These are phyloP conservation scores for Cyphellophora attinorum DNA, from an alignment of 2,329 filamentous ascomycete species.

Conservation along the genomic window DNA sequence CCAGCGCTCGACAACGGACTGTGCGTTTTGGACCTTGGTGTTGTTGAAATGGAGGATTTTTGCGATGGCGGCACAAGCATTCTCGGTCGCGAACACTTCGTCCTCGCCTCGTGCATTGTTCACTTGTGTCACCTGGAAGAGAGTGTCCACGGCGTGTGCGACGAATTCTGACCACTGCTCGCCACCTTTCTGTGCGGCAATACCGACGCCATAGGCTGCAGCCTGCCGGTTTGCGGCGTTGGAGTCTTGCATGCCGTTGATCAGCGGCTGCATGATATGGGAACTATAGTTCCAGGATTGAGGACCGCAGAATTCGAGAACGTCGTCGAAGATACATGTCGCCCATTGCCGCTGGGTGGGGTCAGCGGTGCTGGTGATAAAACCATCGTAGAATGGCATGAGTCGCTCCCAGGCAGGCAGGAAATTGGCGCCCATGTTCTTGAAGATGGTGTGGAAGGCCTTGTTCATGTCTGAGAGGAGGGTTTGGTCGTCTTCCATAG, in stretches of 20 bases:
- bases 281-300: conserved; percentile 79
- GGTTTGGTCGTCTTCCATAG: conserved; percentile 94
- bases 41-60: conserved; percentile 92
- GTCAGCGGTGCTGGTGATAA: conserved; percentile 65
- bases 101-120: conserved; percentile 80
- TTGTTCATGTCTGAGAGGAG: conserved; percentile 99
- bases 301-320: conserved; percentile 88
- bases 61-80: conserved; percentile 89
- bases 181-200: conserved; percentile 88
- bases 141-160: conserved; percentile 63
- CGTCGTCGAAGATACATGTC: conserved; percentile 97
- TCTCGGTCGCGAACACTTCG: conserved; percentile 94
- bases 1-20: conserved; percentile 75
- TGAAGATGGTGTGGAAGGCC: conserved; percentile 97
- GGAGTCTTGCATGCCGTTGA: conserved; percentile 74
- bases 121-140: conserved; percentile 77
- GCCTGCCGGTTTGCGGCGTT: conserved; percentile 91
- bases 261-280: conserved; percentile 77
- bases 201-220: conserved; percentile 89
- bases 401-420: conserved; percentile 80
- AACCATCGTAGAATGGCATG: conserved; percentile 73
- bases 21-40: conserved; percentile 62
- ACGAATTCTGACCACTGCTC: conserved; percentile 80
- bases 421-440: conserved; percentile 81
- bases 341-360: conserved; percentile 95